Conservation (phyloP, 2,329 filamentous ascomycete species). For the Cordyceps cicadae region DNA sequence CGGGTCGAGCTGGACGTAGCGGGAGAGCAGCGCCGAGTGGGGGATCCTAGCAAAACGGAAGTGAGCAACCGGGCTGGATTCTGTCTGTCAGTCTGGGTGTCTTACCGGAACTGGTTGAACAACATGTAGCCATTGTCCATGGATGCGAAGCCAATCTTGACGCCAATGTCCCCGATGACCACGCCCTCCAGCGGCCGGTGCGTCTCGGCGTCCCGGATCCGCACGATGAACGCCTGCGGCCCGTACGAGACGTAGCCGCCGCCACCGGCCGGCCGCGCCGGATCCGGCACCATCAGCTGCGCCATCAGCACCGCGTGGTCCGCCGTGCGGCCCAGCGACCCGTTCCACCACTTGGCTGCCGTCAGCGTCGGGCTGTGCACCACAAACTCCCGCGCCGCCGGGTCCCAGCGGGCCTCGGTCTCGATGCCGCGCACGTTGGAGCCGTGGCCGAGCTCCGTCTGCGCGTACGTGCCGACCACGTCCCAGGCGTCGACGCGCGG, state of each 20-base stretch:
- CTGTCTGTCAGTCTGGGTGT: no score
- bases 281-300: conserved; percentile 56
- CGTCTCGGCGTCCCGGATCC: conserved; percentile 61
- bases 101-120: conserved; percentile 58
- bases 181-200: conserved; percentile 61
- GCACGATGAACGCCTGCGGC: conserved; percentile 71
- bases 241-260: conserved; percentile 55
- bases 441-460: conserved; percentile 73
- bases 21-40: conserved; percentile 63
- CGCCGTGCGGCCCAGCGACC: conserved; percentile 65
- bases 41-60: conserved; percentile 46
- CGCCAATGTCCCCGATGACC: conserved; percentile 72
- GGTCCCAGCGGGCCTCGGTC: conserved; percentile 66
- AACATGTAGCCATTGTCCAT: conserved; percentile 78
- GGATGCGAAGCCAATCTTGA: conserved; percentile 71
- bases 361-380: conserved; percentile 67
- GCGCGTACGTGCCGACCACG: conserved; percentile 71
- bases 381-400: conserved; percentile 64
- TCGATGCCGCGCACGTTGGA: conserved; percentile 68
- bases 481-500: conserved; percentile 61
- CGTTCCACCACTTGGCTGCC: conserved; percentile 80
- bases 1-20: conserved; percentile 62
- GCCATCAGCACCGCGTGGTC: conserved; percentile 76
- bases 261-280: no score
- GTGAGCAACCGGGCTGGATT: conserved; percentile 1